phyloP scores from a whole-genome alignment of 371 early-diverging fungal species.

The Mucor sp. region DNA sequence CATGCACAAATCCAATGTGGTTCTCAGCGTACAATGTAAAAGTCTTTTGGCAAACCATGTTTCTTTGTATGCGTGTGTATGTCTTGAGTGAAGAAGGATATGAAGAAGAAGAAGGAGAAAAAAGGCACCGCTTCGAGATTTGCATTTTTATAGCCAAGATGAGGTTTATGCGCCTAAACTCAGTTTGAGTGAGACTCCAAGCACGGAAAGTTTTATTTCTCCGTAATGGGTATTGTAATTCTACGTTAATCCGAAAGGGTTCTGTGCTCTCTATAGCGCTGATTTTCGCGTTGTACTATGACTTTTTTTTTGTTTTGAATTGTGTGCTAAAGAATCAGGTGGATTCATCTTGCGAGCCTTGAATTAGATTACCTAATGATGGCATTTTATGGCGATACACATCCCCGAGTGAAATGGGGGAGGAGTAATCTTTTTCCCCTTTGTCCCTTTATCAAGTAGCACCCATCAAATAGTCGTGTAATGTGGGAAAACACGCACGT shows the following conservation, averaged over 20 bases:
- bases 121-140: constrained; percentile 4
- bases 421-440: neutral
- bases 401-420: neutral
- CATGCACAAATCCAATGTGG: too few species aligned
- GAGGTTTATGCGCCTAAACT: neutral
- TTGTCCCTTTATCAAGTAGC: neutral
- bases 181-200: neutral
- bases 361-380: neutral
- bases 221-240: neutral
- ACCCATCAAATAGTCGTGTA: neutral
- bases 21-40: constrained; percentile 17
- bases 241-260: constrained; percentile 1
- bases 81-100: neutral
- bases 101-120: neutral
- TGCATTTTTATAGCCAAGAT: neutral
- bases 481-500: too few species aligned
- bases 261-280: neutral
- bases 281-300: neutral
- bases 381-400: neutral
- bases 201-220: constrained; percentile 5
- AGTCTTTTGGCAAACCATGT: constrained; percentile 30
- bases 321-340: neutral
- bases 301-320: neutral
- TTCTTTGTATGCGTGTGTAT: neutral
- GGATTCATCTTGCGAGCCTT: too few species aligned